phyloP scores from a whole-genome alignment of 495 filamentous ascomycete genomes.

The Hypomontagnella submonticulosa region DNA sequence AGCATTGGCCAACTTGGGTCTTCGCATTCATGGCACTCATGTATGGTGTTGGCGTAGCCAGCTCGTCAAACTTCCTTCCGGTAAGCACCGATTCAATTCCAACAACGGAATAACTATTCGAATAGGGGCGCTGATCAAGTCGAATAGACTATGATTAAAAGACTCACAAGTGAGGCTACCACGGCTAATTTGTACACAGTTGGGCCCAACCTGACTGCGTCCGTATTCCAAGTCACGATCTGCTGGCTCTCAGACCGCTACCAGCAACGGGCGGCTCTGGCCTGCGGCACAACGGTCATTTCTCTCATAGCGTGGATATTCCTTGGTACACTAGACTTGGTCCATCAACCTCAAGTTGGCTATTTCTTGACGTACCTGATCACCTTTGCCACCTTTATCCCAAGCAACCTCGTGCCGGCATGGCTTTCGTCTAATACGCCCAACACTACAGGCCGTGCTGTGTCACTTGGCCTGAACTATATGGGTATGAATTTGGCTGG shows the following conservation, averaged over 20 bases:
- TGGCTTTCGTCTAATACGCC: constrained; percentile 31
- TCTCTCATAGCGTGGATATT: constrained; percentile 54
- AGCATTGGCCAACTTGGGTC: constrained; percentile 45
- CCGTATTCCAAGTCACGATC: constrained; percentile 49
- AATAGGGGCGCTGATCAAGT: neutral
- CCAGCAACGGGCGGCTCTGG: constrained; percentile 58
- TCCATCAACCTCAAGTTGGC: constrained; percentile 22
- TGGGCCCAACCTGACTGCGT: constrained; percentile 60
- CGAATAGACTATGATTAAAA: constrained; percentile 44
- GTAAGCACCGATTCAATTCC: neutral
- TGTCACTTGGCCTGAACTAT: constrained; percentile 31
- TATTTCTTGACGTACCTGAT: constrained; percentile 39
- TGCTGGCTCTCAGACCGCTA: constrained; percentile 60
- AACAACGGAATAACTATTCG: no score
- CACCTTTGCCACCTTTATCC: constrained; percentile 24
- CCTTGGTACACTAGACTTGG: constrained; percentile 29
- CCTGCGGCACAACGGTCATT: constrained; percentile 60
- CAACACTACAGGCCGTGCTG: constrained; percentile 22
- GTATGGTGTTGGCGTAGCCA: constrained; percentile 47
- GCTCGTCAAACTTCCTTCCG: constrained; percentile 49
- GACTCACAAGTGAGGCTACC: constrained; percentile 56
- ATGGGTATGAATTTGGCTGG: constrained; percentile 35
- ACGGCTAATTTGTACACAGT: constrained; percentile 66
- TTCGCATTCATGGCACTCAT: constrained; percentile 44
- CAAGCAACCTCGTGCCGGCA: constrained; percentile 24